Conservation (phyloP, 179 eudicot genomes). For the Drosera spatulata region DNA sequence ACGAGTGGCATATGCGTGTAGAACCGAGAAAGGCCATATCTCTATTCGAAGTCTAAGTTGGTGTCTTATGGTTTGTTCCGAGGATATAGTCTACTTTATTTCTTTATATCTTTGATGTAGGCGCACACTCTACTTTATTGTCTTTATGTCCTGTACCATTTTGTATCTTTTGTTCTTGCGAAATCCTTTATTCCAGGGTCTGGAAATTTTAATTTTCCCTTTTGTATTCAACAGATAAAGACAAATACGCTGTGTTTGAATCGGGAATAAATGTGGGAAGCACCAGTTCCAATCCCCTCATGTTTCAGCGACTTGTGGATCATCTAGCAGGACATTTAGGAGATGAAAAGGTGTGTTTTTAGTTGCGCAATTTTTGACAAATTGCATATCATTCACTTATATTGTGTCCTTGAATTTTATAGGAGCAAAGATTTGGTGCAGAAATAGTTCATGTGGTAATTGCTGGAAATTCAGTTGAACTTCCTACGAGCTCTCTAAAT, state of each 20-base stretch:
- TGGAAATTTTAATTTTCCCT: conserved; percentile 5
- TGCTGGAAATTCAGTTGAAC: conserved; percentile 85
- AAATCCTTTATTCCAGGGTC: background rate
- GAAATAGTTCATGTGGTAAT: conserved; percentile 85
- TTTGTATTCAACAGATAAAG: conserved; percentile 45
- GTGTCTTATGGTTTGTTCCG: no score
- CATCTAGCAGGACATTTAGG: conserved; percentile 95
- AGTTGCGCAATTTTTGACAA: background rate
- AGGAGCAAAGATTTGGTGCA: conserved; percentile 86
- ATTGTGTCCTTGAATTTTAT: conserved; percentile 13
- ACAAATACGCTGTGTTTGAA: conserved; percentile 74
- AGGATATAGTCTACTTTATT: no score
- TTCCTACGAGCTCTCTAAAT: conserved; percentile 51
- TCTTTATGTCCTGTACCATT: no score
- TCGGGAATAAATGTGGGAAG: conserved; percentile 77
- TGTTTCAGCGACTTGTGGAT: conserved; percentile 82
- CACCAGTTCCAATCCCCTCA: conserved; percentile 68
- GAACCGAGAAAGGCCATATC: no score
- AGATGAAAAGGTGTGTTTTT: conserved; percentile 58
- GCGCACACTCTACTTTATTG: no score
- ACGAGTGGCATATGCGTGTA: no score
- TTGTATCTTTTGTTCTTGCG: no score
- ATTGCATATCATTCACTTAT: conserved; percentile 3
- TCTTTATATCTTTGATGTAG: no score
- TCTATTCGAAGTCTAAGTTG: no score